Conservation (phyloP, 2,329 filamentous ascomycete species). For the Ophiostoma fasciatum region DNA sequence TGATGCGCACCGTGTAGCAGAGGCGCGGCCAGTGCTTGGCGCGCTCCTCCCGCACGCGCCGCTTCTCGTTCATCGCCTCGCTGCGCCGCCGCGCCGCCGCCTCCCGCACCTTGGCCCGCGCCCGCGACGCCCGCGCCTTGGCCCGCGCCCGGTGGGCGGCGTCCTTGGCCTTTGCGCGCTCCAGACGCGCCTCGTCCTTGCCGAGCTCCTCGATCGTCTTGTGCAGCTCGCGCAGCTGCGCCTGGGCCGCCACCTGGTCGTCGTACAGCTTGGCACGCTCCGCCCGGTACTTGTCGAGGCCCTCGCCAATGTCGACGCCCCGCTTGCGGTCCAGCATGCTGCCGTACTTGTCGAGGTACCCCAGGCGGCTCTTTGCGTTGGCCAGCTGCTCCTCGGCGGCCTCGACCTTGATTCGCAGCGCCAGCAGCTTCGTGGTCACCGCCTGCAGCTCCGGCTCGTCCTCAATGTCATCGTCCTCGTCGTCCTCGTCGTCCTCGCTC, state of each 20-base stretch:
- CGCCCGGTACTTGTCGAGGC: conserved; percentile 25
- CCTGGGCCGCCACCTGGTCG: conserved; percentile 23
- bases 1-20: conserved; percentile 34
- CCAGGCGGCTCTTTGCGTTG: conserved; percentile 24
- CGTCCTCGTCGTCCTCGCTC: conserved; percentile 16
- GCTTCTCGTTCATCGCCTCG: conserved; percentile 24
- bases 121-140: conserved; percentile 20
- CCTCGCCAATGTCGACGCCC: conserved; percentile 20
- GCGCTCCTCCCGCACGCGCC: conserved; percentile 27
- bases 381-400: conserved; percentile 17
- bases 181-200: conserved; percentile 20
- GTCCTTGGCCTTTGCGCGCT: conserved; percentile 13
- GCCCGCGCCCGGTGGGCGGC: conserved; percentile 16
- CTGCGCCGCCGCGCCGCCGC: conserved; percentile 17
- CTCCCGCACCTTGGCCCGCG: conserved; percentile 16
- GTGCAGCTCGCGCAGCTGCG: conserved; percentile 19
- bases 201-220: conserved; percentile 18
- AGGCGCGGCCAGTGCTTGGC: conserved; percentile 34
- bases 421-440: conserved; percentile 18
- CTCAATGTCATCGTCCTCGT: conserved; percentile 16
- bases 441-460: conserved; percentile 17
- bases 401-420: conserved; percentile 18
- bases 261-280: conserved; percentile 28
- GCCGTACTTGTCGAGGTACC: conserved; percentile 26
- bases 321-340: conserved; percentile 22